Evolutionary conservation across 352 stramenopile species (phyloP), one percentile per base, ranked within the genome.

Genomic region (Phytophthora litchii): DNA sequence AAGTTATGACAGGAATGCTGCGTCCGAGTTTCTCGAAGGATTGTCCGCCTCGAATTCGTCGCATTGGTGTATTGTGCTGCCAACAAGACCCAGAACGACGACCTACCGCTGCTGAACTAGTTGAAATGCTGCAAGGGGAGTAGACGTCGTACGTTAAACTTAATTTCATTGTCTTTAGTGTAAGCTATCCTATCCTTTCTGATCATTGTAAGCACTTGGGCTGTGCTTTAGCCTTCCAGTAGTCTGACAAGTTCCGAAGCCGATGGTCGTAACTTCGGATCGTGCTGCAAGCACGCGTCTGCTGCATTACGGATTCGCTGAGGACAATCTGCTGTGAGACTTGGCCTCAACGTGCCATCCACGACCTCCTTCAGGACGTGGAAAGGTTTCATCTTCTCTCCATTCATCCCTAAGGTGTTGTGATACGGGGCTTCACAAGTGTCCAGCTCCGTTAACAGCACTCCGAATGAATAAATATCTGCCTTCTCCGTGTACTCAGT

Each of bases 401-500:
- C 54, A 13, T 59, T 70, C 1, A 45, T 6, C 32, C 54, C 53
- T 10, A 62, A 44, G 0, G 37, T 44, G 51, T 64, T 52, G 44
- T 67, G 41, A 45, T 67, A 86, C 34, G 76, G 76, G 7, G 58
- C 50, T 35, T 60, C 40, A 34, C 68, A 59, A 11, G 76, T 86
- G 51, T 86, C 76, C 23, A 86, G 29, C 54, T 86, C 76, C 6
- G 70, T 60, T 5, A 86, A 35, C 43, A 86, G 43, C 32, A 89
- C 74, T 46, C 81, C 83, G 60, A 89, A 89, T 40, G 75, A 84
- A 72, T 91, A 92, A 54, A 92, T 84, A 70, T 92, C 83, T 37
- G 80, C 73, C 40, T 80, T 78, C 50, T 86, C 72, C 6, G 67
- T 80, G 66, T 84, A 91, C 23, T 64, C 50, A 1, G 80, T 66